A percentile compares a stretch with the other conserved stretches of the same genome.
Conservation (phyloP, 2,329 filamentous ascomycete genomes). For the Epicoccum sorghinum region DNA sequence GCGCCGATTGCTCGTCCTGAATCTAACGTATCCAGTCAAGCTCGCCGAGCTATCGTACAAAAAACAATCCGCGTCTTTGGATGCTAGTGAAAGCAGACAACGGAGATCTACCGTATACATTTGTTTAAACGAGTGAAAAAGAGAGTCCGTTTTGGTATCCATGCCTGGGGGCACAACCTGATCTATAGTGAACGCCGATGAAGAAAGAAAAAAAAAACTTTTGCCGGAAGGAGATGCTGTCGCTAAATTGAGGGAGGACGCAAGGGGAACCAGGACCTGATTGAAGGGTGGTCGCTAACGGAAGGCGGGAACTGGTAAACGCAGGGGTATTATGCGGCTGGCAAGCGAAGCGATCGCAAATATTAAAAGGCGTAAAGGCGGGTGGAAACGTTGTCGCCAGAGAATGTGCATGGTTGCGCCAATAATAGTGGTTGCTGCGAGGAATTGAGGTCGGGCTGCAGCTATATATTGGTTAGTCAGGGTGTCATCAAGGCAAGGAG, state of each 20-base stretch:
- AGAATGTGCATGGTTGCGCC: conserved; percentile 15
- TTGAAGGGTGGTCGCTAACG: conserved; percentile 25
- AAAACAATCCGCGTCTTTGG: conserved; percentile 36
- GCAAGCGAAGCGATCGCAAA: conserved; percentile 40
- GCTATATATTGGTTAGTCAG: conserved; percentile 37
- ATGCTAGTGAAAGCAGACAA: conserved; percentile 43
- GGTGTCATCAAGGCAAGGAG: conserved; percentile 35
- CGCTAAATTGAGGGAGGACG: conserved; percentile 38
- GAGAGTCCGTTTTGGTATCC: conserved; percentile 48
- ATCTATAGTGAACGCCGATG: conserved; percentile 48
- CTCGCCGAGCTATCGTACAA: conserved; percentile 44
- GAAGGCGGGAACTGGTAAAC: conserved; percentile 28
- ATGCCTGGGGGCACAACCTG: conserved; percentile 47
- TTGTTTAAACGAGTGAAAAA: conserved; percentile 30
- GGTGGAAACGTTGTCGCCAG: conserved; percentile 13
- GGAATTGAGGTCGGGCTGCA: conserved; percentile 34
- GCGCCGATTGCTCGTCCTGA: conserved; percentile 40
- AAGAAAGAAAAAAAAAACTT: conserved; percentile 36
- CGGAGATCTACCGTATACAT: conserved; percentile 44
- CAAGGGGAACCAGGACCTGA: conserved; percentile 22
- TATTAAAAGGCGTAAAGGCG: conserved; percentile 46
- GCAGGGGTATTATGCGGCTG: conserved; percentile 49
- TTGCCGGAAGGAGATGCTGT: conserved; percentile 44
- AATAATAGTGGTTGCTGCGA: conserved; percentile 21
- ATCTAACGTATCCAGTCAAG: conserved; percentile 32